Conservation (phyloP, 1,284 basidiomycete genomes). For the Marasmius tenuissimus region DNA sequence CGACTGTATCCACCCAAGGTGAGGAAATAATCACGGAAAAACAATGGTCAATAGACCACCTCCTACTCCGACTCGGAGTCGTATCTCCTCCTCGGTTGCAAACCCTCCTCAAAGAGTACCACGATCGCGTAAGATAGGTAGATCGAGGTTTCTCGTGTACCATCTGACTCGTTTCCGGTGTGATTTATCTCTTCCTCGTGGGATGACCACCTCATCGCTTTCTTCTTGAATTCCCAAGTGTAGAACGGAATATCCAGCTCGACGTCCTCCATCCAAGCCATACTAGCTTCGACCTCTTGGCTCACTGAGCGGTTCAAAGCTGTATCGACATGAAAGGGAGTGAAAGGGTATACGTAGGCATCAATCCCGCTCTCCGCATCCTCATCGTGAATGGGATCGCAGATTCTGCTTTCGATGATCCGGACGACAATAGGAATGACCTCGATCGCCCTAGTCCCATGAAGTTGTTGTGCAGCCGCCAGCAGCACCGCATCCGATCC, state of each 20-base stretch:
- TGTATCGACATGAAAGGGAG: slow-evolving; percentile 22
- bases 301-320: slow-evolving; percentile 5
- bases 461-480: slow-evolving; percentile 12
- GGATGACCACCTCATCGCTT: slow-evolving; percentile 16
- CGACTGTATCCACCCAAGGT: too few relatives aligned
- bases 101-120: neutral
- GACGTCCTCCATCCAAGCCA: slow-evolving; percentile 11
- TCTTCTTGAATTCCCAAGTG: slow-evolving; percentile 13
- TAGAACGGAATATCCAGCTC: slow-evolving; percentile 24
- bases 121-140: slow-evolving; percentile 17
- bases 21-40: too few relatives aligned
- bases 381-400: neutral
- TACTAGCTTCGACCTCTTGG: neutral
- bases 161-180: slow-evolving; percentile 27
- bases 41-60: too few relatives aligned
- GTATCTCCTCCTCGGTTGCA: too few relatives aligned
- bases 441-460: slow-evolving; percentile 15
- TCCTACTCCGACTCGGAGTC: too few relatives aligned
- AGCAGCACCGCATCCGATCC: slow-evolving; percentile 25
- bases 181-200: slow-evolving; percentile 18
- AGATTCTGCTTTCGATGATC: slow-evolving; percentile 4
- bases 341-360: slow-evolving; percentile 24
- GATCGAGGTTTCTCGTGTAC: slow-evolving; percentile 23
- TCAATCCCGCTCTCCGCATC: neutral
- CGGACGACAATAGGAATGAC: slow-evolving; percentile 25